These are phyloP conservation scores for Calocybe gangraenosa DNA, from an alignment of 768 basidiomycete genomes.

Conservation along the genomic window DNA sequence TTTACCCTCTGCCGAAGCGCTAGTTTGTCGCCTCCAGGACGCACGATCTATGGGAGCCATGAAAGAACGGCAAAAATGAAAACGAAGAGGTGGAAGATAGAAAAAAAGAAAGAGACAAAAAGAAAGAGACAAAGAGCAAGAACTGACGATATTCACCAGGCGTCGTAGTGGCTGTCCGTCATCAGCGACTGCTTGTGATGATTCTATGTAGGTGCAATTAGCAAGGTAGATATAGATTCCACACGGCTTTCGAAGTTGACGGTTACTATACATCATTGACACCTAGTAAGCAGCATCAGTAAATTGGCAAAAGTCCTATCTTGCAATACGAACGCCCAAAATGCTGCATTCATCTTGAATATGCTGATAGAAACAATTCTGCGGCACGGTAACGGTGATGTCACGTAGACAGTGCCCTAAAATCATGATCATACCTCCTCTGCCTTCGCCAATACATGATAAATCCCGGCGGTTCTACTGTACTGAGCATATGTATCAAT, in stretches of 20 bases:
- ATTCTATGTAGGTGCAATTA: not conserved
- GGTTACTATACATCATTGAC: slow-evolving; percentile 5
- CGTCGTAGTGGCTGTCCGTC: not conserved
- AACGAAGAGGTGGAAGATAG: no score
- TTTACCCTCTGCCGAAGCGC: slow-evolving; percentile 7
- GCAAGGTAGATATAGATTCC: no score
- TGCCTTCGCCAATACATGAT: no score
- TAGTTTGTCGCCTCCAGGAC: slow-evolving; percentile 18
- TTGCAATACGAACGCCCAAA: no score
- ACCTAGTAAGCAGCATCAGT: not conserved
- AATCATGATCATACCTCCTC: no score
- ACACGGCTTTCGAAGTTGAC: slow-evolving; percentile 3
- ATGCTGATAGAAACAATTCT: slow-evolving; percentile 3
- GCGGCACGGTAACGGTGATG: not conserved
- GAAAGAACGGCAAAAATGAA: slow-evolving; percentile 6
- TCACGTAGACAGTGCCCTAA: no score
- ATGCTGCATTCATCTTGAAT: slow-evolving; percentile 11
- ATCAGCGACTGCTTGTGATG: slow-evolving; percentile 3
- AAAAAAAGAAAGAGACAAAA: slow-evolving; percentile 6
- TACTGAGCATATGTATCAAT: no score
- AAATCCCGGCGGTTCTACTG: no score
- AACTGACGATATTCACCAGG: slow-evolving; percentile 7
- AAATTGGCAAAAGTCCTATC: no score
- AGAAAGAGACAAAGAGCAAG: slow-evolving; percentile 6
- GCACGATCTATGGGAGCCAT: slow-evolving; percentile 16